Evolutionary conservation across 352 stramenopile species (phyloP).

Genomic region (Paralagenidium karlingii): DNA sequence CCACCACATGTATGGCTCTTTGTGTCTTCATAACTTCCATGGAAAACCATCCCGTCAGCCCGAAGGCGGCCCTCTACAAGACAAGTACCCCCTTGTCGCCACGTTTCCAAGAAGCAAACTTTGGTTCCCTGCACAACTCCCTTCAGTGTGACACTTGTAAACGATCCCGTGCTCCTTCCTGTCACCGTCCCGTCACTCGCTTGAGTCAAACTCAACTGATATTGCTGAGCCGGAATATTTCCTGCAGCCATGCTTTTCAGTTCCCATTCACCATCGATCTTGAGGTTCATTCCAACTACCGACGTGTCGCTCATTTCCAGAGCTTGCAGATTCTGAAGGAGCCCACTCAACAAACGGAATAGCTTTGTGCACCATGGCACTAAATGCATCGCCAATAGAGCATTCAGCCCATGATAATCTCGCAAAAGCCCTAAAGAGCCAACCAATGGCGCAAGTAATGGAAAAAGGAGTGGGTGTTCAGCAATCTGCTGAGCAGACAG

Average conservation of each 20-base stretch:
- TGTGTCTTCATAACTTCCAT: slow-evolving; percentile 74
- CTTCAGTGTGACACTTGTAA: slow-evolving; percentile 70
- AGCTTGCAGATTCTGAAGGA: slow-evolving; percentile 45
- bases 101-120: slow-evolving; percentile 78
- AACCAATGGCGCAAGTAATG: slow-evolving; percentile 47
- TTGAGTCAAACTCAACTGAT: slow-evolving; percentile 68
- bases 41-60: slow-evolving; percentile 57
- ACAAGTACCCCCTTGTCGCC: slow-evolving; percentile 78
- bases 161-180: slow-evolving; percentile 65
- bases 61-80: slow-evolving; percentile 67
- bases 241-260: slow-evolving; percentile 78
- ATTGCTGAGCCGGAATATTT: slow-evolving; percentile 80
- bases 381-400: slow-evolving; percentile 56
- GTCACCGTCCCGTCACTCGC: slow-evolving; percentile 38
- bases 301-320: slow-evolving; percentile 19
- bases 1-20: slow-evolving; percentile 79
- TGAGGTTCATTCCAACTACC: slow-evolving; percentile 29
- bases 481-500: slow-evolving; percentile 20
- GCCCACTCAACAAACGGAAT: too few species aligned
- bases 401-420: slow-evolving; percentile 54
- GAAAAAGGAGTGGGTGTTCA: slow-evolving; percentile 38
- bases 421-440: slow-evolving; percentile 49
- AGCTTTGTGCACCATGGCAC: slow-evolving; percentile 71
- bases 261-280: slow-evolving; percentile 75
- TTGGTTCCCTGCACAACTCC: slow-evolving; percentile 64